Evolutionary conservation across 2,329 filamentous ascomycete species (phyloP), one percentile per base, ranked within the genome.

Genomic region (Xylariaceae sp.): DNA sequence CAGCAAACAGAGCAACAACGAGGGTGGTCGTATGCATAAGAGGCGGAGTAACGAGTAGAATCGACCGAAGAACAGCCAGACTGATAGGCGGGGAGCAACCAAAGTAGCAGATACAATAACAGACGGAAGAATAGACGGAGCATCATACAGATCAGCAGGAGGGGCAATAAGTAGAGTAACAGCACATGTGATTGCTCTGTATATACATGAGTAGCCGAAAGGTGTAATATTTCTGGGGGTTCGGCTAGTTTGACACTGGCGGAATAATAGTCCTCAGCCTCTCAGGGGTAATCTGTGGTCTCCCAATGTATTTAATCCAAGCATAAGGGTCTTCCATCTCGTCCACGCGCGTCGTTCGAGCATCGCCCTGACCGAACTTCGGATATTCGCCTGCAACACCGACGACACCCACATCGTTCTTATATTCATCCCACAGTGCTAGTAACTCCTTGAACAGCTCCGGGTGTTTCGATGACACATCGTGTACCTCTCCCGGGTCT

Each of bases 371-470:
- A 3, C 33, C 42, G 19, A 19, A 41, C 22, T 28, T 44, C 39
- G 38, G 34, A 45, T 46, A 51, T 31, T 55, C 52, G 31, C 49
- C 41, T 22, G 48, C 52, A 16, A 55, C 41, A n/a, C 52, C 69
- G 55, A 54, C 51, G 38, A 51, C 50, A 31, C 53, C 53, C 16
- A 46, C 45, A n/a, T 55, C 49, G 17, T 31, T 41, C 48, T 48
- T 49, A 80, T 57, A 57, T 18, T 47, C 18, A 6, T 54, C 28
- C 51, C 51, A 57, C 12, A 49, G 51, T 12, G 40, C 45, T 42
- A 57, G 43, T 22, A 57, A n/a, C 31, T 54, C 54, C 40, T 50
- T 28, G 28, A 57, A 28, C 5, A 49, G 1, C 28, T 48, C 42
- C 31, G 53, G 53, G 31, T 47, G 31, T 42, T 45, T 33, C 18